Conservation (phyloP, 148 eudicot genomes). For the Euryodendron excelsum region DNA sequence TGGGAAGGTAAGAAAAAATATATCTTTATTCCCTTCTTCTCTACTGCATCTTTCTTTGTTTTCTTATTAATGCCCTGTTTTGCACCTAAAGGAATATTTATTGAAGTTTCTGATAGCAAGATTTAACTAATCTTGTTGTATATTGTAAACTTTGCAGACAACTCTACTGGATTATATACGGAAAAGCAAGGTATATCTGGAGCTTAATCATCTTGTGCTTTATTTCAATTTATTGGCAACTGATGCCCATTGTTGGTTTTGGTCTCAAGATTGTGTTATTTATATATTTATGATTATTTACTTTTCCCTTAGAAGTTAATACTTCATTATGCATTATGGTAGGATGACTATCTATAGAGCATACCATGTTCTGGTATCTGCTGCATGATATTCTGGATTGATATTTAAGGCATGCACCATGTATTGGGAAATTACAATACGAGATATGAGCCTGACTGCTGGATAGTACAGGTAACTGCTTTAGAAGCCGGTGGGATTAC, state of each 20-base stretch:
- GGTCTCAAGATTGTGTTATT: background rate
- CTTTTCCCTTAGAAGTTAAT: background rate
- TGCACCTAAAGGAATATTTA: background rate
- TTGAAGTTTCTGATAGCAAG: slow-evolving; percentile 12
- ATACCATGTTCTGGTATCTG: background rate
- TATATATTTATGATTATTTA: background rate
- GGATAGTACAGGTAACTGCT: slow-evolving; percentile 75
- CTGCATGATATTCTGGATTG: background rate
- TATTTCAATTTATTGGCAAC: slow-evolving; percentile 1
- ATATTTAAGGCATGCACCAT: background rate
- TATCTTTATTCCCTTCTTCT: background rate
- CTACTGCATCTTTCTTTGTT: background rate
- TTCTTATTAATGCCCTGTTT: background rate
- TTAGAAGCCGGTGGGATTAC: slow-evolving; percentile 99
- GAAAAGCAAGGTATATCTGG: slow-evolving; percentile 75
- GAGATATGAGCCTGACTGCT: slow-evolving; percentile 15
- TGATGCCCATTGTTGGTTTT: background rate
- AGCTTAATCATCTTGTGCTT: slow-evolving; percentile 15
- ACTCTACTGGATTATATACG: slow-evolving; percentile 90
- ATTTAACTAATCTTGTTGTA: slow-evolving; percentile 30
- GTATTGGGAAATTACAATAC: slow-evolving; percentile 10
- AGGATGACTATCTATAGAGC: background rate
- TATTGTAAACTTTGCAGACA: slow-evolving; percentile 60
- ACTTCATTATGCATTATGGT: background rate
- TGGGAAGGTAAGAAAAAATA: slow-evolving; percentile 65